Evolutionary conservation across 2,329 filamentous ascomycete genomes (phyloP).

Genomic region (Dactylellina leptospora): DNA sequence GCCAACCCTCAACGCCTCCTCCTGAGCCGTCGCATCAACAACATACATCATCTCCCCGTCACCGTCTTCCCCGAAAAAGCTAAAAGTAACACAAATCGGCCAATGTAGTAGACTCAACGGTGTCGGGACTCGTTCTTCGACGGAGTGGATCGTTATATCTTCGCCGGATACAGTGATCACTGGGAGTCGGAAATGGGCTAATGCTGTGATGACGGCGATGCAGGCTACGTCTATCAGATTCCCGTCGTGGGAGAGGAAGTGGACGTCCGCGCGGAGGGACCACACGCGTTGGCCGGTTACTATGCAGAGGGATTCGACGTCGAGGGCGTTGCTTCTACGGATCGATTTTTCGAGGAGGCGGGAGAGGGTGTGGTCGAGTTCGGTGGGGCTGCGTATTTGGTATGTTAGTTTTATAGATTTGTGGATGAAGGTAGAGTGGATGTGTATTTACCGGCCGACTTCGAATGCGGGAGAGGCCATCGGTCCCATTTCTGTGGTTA

Average conservation of each 20-base stretch:
- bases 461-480: constrained; percentile 93
- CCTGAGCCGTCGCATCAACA: constrained; percentile 75
- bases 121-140: constrained; percentile 87
- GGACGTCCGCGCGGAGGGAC: constrained; percentile 87
- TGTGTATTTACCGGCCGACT: constrained; percentile 70
- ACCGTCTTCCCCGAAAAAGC: constrained; percentile 72
- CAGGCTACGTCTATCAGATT: constrained; percentile 87
- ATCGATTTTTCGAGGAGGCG: constrained; percentile 93
- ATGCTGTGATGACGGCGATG: constrained; percentile 83
- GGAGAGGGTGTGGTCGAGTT: constrained; percentile 84
- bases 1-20: constrained; percentile 78
- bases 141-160: constrained; percentile 81
- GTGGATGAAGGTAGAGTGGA: constrained; percentile 6
- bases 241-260: constrained; percentile 89
- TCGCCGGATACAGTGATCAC: constrained; percentile 88
- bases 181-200: constrained; percentile 89
- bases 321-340: constrained; percentile 87
- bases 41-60: constrained; percentile 71
- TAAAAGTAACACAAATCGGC: constrained; percentile 89
- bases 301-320: constrained; percentile 95
- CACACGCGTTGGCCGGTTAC: constrained; percentile 90
- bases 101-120: constrained; percentile 89
- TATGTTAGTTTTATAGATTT: constrained; percentile 55
- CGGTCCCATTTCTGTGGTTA: constrained; percentile 86
- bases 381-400: constrained; percentile 71